A percentile compares a stretch with the other conserved stretches of the same genome.
Evolutionary conservation across 1,139 yeast species (phyloP).

Genomic region (Yamadazyma dushanensis): DNA sequence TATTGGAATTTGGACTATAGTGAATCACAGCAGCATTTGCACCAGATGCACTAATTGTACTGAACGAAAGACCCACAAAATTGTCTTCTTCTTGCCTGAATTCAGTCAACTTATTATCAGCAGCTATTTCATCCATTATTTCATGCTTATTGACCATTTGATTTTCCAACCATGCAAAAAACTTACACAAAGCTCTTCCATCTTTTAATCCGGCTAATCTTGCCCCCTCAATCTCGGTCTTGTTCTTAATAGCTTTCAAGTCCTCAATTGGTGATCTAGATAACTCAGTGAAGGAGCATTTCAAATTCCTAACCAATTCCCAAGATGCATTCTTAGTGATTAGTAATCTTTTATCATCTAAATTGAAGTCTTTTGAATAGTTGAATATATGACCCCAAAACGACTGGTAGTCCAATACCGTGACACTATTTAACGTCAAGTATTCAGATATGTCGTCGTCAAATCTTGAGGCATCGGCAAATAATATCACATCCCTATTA

Average conservation of each 20-base stretch:
- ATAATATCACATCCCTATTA: conserved; percentile 52
- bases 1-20: conserved; percentile 63
- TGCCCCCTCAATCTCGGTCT: conserved; percentile 73
- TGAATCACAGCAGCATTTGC: conserved; percentile 93
- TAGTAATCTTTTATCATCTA: conserved; percentile 46
- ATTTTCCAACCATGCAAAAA: conserved; percentile 85
- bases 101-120: conserved; percentile 66
- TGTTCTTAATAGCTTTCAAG: conserved; percentile 78
- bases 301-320: conserved; percentile 66
- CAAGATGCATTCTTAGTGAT: conserved; percentile 74
- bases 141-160: conserved; percentile 54
- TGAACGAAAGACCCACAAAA: conserved; percentile 84
- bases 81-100: conserved; percentile 62
- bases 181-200: conserved; percentile 77
- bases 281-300: conserved; percentile 43
- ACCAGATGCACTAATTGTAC: conserved; percentile 91
- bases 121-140: conserved; percentile 74
- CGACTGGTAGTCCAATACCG: conserved; percentile 51
- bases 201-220: conserved; percentile 79
- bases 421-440: conserved; percentile 40
- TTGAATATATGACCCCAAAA: conserved; percentile 55
- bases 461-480: conserved; percentile 35
- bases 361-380: conserved; percentile 43
- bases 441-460: conserved; percentile 30
- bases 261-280: conserved; percentile 63